Conservation (phyloP, 2,329 filamentous ascomycete genomes). For the Madurella fahalii region DNA sequence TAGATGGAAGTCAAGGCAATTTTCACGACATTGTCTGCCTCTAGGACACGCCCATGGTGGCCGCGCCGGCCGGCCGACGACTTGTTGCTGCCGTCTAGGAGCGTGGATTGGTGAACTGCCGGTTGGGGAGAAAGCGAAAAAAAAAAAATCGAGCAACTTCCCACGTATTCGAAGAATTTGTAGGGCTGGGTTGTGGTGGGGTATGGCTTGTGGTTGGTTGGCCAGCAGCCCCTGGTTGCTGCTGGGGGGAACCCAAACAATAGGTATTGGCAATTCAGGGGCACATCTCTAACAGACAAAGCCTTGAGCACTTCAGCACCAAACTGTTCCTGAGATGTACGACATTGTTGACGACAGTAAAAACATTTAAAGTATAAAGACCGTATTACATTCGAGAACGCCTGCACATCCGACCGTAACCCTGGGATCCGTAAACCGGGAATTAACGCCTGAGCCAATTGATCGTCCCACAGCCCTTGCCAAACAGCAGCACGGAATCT, state of each 20-base stretch:
- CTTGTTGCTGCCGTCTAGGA: no score
- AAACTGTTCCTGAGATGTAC: no score
- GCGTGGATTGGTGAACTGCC: neutral
- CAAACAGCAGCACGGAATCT: neutral
- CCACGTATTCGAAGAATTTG: neutral
- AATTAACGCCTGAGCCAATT: no score
- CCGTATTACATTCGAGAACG: no score
- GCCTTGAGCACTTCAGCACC: no score
- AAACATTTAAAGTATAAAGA: no score
- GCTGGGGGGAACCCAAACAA: neutral
- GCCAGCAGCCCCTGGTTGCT: neutral
- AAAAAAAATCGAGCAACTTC: neutral
- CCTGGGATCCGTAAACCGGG: no score
- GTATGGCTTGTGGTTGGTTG: neutral
- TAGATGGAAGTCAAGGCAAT: neutral
- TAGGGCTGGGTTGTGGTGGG: neutral
- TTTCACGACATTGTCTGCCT: neutral
- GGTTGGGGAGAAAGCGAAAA: neutral
- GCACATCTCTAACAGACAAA: neutral
- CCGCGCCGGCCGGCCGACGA: neutral
- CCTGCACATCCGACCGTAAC: no score
- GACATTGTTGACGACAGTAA: no score
- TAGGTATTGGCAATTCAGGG: neutral
- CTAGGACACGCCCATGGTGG: constrained; percentile 1
- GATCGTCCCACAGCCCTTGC: neutral